These are phyloP conservation scores for Podospora bellae-mahoneyi DNA, from an alignment of 495 filamentous ascomycete species.

Conservation along the genomic window DNA sequence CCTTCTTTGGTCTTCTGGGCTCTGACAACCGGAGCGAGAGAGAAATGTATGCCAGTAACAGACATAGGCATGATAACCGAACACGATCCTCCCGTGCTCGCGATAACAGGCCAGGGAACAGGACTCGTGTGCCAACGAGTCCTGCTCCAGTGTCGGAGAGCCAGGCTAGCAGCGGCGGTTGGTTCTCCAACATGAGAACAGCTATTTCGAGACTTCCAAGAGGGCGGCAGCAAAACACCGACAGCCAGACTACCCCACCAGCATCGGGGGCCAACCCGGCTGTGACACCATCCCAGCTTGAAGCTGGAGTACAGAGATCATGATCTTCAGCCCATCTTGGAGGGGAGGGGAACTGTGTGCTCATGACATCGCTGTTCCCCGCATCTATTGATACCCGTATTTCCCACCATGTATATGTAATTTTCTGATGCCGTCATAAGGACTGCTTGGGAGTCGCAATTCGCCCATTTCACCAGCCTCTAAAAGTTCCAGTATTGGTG, in stretches of 20 bases:
- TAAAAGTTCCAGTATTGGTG: background rate
- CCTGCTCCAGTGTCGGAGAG: conserved; percentile 5
- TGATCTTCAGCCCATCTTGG: background rate
- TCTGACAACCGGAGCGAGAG: conserved; percentile 2
- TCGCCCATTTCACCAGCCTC: background rate
- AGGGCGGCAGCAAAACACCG: conserved; percentile 8
- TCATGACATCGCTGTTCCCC: background rate
- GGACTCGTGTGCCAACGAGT: background rate
- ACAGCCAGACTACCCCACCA: conserved; percentile 5
- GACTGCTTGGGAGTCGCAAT: background rate
- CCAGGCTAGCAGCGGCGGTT: conserved; percentile 1
- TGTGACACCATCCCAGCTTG: conserved; percentile 37
- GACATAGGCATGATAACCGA: conserved; percentile 4
- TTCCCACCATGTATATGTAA: conserved; percentile 20
- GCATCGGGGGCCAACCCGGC: conserved; percentile 19
- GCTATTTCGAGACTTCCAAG: conserved; percentile 16
- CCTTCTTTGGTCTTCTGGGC: conserved; percentile 30
- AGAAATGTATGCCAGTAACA: conserved; percentile 6
- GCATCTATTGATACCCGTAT: conserved; percentile 22
- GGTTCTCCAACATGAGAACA: conserved; percentile 22
- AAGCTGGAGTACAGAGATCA: conserved; percentile 29
- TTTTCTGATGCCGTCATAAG: background rate
- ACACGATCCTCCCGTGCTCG: background rate
- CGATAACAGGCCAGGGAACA: background rate
- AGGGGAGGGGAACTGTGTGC: background rate